Conservation (phyloP, 2,329 filamentous ascomycete species). For the Trichoderma gracile region DNA sequence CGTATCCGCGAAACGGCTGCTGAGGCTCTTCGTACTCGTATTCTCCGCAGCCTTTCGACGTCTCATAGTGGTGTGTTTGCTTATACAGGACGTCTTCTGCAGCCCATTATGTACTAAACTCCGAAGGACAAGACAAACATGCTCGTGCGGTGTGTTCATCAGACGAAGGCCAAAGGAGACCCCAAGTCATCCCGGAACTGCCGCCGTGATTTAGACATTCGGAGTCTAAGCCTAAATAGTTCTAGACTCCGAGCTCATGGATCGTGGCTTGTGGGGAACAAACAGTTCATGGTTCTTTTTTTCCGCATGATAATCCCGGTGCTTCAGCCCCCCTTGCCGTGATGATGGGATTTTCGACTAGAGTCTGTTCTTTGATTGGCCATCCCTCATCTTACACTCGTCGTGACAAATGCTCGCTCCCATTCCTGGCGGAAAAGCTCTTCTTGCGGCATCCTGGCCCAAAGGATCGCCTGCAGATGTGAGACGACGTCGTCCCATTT, state of each 20-base stretch:
- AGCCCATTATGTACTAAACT: slow-evolving; percentile 9
- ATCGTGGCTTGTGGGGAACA: neutral
- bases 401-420: neutral
- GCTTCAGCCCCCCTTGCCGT: neutral
- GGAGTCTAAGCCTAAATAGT: slow-evolving; percentile 21
- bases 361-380: neutral
- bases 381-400: neutral
- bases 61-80: neutral
- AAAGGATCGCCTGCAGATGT: slow-evolving; percentile 5
- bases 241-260: slow-evolving; percentile 15
- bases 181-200: neutral
- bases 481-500: slow-evolving; percentile 4
- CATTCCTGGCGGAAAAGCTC: slow-evolving; percentile 14
- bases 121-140: neutral
- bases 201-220: slow-evolving; percentile 12
- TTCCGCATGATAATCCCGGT: neutral
- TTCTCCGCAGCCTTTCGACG: neutral
- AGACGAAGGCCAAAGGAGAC: neutral
- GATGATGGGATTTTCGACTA: neutral
- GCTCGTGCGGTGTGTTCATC: neutral
- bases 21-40: slow-evolving; percentile 13
- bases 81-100: neutral
- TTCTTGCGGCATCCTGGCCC: slow-evolving; percentile 11
- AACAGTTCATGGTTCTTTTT: neutral
- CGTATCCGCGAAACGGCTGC: neutral